Base-by-base conservation (phyloP, 306 rosid species). In the Casuarina cunninghamiana region DNA sequence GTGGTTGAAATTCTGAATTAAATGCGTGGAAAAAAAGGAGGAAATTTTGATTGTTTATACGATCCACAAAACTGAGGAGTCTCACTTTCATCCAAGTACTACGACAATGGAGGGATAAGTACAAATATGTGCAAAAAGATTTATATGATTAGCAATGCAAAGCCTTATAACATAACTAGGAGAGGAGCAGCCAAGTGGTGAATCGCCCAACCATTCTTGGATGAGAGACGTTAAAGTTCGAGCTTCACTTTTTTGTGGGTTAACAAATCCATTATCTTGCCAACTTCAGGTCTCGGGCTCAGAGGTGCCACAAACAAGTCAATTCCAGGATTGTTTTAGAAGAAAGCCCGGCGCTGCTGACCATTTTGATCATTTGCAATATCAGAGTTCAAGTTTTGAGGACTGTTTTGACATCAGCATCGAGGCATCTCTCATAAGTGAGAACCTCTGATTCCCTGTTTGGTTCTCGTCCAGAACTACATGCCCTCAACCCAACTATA, bases 401-500 rank as follows among this genome's bases (percentile, higher is more conserved):
- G 13, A 6, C 65, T 2, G 8, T 9, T 57, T 57, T 19, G 26
- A 26, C 19, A 19, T 57, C 8, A 0, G 32, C n/a, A 16, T 66
- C 48, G 5, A 16, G 35, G 6, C 21, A 66, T 42, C 50, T 62
- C 43, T 41, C 15, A 66, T n/a, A 41, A 66, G 8, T 35, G n/a
- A 35, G 26, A 57, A 41, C 49, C 35, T 41, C 71, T 39, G 46
- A 66, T 66, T 48, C 32, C 17, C 32, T 42, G 42, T 16, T 35
- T 60, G 2, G 61, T 48, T 16, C 69, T 75, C 48, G 7, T 12
- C 3, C 9, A 6, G 57, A 60, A 32, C 73, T 75, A 50, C 46
- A 83, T 81, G 71, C 86, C 81, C 80, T 88, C 91, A 81, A 92
- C 78, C 90, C 97, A 87, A 77, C 97, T 92, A 80, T 84, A 81